A percentile compares a stretch with the other conserved stretches of the same genome.
phyloP scores from a whole-genome alignment of 164 flowering plant species.

The Umbilicus rupestris region DNA sequence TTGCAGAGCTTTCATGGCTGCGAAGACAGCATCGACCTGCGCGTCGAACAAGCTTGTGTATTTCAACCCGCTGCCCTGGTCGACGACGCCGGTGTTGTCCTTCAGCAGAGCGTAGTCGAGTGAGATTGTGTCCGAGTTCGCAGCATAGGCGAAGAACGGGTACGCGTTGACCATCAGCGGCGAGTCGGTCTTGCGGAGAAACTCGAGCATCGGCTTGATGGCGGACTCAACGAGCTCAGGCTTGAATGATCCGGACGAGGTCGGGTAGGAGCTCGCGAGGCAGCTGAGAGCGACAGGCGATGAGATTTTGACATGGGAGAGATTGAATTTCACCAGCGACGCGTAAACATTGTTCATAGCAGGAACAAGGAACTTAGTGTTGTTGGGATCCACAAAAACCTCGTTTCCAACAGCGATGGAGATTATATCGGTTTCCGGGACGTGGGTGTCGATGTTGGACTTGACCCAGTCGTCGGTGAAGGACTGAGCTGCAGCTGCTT shows the following conservation, averaged over 20 bases:
- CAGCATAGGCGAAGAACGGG: conserved; percentile 13
- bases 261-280: conserved; percentile 8
- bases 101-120: conserved; percentile 17
- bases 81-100: conserved; percentile 13
- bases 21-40: conserved; percentile 19
- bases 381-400: conserved; percentile 48
- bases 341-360: conserved; percentile 49
- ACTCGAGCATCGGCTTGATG: conserved; percentile 11
- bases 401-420: conserved; percentile 68
- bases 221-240: conserved; percentile 11
- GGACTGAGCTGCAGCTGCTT: conserved; percentile 32
- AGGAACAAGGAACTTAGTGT: conserved; percentile 37
- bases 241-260: conserved; percentile 12
- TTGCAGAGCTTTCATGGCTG: conserved; percentile 12
- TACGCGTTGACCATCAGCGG: conserved; percentile 12
- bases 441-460: conserved; percentile 33
- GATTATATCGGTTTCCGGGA: conserved; percentile 42
- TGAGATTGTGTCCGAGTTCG: conserved; percentile 13
- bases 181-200: conserved; percentile 6
- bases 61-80: conserved; percentile 9
- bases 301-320: conserved; percentile 37
- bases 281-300: conserved; percentile 36
- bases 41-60: conserved; percentile 17
- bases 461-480: conserved; percentile 39
- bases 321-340: conserved; percentile 30